These are phyloP conservation scores for Mycena citricolor DNA, from an alignment of 1,284 basidiomycete species.

Conservation along the genomic window DNA sequence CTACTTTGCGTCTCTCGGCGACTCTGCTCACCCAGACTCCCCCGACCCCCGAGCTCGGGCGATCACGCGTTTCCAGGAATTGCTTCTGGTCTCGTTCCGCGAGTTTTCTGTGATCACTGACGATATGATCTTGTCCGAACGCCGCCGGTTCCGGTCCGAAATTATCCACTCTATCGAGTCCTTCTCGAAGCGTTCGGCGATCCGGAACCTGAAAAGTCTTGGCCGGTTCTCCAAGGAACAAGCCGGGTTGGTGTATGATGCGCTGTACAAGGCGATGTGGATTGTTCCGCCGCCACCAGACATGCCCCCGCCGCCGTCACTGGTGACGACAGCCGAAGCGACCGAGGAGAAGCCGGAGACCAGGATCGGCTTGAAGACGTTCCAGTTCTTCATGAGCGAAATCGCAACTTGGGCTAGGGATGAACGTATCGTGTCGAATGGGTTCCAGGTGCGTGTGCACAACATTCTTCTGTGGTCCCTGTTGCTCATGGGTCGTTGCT, in stretches of 20 bases:
- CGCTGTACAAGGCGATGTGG: slow-evolving; percentile 86
- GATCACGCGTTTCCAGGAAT: slow-evolving; percentile 97
- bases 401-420: slow-evolving; percentile 96
- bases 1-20: slow-evolving; percentile 92
- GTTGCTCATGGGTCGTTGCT: slow-evolving; percentile 22
- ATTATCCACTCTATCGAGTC: slow-evolving; percentile 93
- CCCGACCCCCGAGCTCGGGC: slow-evolving; percentile 87
- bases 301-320: slow-evolving; percentile 44
- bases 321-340: slow-evolving; percentile 52
- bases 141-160: slow-evolving; percentile 85
- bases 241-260: slow-evolving; percentile 88
- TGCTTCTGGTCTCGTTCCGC: slow-evolving; percentile 93
- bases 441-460: slow-evolving; percentile 68
- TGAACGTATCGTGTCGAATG: slow-evolving; percentile 91
- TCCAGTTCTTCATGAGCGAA: slow-evolving; percentile 89
- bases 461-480: slow-evolving; percentile 1
- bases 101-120: slow-evolving; percentile 98
- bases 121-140: slow-evolving; percentile 89
- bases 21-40: slow-evolving; percentile 92
- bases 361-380: slow-evolving; percentile 84
- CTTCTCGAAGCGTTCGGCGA: slow-evolving; percentile 92
- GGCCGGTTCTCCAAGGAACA: slow-evolving; percentile 89
- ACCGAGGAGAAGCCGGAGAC: slow-evolving; percentile 84
- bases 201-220: slow-evolving; percentile 84
- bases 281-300: slow-evolving; percentile 65